These are phyloP conservation scores for Xylariales sp. DNA, from an alignment of 2,329 filamentous ascomycete species.

Conservation along the genomic window DNA sequence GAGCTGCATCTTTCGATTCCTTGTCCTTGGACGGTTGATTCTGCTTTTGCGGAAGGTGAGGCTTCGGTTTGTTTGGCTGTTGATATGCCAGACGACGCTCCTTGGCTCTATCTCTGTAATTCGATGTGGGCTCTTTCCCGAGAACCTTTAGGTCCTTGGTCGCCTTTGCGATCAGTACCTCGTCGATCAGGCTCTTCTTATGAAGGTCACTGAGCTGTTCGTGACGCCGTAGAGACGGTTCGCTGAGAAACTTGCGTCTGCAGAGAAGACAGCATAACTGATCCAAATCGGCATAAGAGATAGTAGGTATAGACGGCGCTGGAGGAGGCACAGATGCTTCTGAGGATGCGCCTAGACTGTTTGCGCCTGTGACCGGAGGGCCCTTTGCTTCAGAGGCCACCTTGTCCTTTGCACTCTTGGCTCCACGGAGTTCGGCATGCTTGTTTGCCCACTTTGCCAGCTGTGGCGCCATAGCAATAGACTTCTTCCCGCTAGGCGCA, in stretches of 20 bases:
- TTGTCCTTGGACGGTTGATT: slow-evolving; percentile 28
- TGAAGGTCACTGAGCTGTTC: slow-evolving; percentile 41
- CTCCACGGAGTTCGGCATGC: slow-evolving; percentile 62
- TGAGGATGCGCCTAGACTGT: slow-evolving; percentile 17
- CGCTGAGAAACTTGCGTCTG: slow-evolving; percentile 35
- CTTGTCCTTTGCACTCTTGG: slow-evolving; percentile 23
- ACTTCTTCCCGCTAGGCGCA: slow-evolving; percentile 36
- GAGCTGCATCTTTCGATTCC: slow-evolving; percentile 30
- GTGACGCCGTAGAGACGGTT: slow-evolving; percentile 36
- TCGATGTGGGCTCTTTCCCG: slow-evolving; percentile 27
- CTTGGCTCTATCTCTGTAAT: slow-evolving; percentile 63
- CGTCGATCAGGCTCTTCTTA: slow-evolving; percentile 27
- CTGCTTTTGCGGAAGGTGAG: slow-evolving; percentile 23
- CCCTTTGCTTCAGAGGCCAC: slow-evolving; percentile 29
- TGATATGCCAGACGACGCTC: slow-evolving; percentile 60
- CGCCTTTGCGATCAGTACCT: slow-evolving; percentile 24
- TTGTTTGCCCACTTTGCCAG: slow-evolving; percentile 69
- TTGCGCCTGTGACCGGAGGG: slow-evolving; percentile 20
- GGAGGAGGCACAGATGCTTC: slow-evolving; percentile 8
- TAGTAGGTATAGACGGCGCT: slow-evolving; percentile 31
- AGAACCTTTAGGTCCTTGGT: slow-evolving; percentile 26
- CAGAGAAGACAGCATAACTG: slow-evolving; percentile 38
- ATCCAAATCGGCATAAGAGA: slow-evolving; percentile 57
- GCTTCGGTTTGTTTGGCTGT: slow-evolving; percentile 51
- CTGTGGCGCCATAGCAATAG: slow-evolving; percentile 57